Percentiles rank a stretch among this genome's conserved stretches.
Evolutionary conservation across 768 basidiomycete species (phyloP).

Genomic region (Scleroderma citrinum): DNA sequence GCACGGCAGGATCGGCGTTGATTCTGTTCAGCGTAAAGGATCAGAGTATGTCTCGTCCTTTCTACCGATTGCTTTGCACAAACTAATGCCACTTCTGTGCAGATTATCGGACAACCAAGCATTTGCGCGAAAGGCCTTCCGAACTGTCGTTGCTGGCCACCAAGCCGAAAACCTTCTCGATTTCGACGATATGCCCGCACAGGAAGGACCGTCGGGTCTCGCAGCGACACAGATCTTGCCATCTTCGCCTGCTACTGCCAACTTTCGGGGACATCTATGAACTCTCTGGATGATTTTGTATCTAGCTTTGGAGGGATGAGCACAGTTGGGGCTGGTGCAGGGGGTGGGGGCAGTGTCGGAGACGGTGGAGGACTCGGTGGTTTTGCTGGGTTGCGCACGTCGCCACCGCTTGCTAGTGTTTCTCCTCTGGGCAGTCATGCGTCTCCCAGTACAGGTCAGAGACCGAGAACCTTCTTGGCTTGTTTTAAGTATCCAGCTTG

Average conservation of each 20-base stretch:
- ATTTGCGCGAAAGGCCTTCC: constrained; percentile 76
- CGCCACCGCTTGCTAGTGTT: constrained; percentile 2
- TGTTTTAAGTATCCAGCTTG: constrained; percentile 40
- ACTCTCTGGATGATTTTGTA: constrained; percentile 89
- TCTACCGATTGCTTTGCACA: no score
- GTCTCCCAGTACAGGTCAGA: constrained; percentile 21
- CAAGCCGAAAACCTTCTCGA: constrained; percentile 94
- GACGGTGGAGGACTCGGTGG: constrained; percentile 21
- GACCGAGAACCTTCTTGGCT: constrained; percentile 48
- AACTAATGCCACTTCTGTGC: constrained; percentile 1
- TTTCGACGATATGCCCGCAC: constrained; percentile 69
- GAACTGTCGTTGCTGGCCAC: constrained; percentile 87
- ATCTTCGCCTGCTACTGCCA: constrained; percentile 67
- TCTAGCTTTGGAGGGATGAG: constrained; percentile 75
- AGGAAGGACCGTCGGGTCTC: constrained; percentile 66
- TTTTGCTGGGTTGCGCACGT: constrained; percentile 13
- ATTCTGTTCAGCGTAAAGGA: no score
- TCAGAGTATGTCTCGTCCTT: no score
- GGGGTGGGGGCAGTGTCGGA: constrained; percentile 6
- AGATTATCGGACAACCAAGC: constrained; percentile 65
- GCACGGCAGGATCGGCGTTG: no score
- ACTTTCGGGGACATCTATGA: constrained; percentile 74
- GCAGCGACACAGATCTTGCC: constrained; percentile 72
- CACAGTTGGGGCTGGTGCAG: constrained; percentile 18
- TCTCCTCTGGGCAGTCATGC: constrained; percentile 17